Evolutionary conservation across 345 rosid genomes (phyloP).

Genomic region (Citrus glauca): DNA sequence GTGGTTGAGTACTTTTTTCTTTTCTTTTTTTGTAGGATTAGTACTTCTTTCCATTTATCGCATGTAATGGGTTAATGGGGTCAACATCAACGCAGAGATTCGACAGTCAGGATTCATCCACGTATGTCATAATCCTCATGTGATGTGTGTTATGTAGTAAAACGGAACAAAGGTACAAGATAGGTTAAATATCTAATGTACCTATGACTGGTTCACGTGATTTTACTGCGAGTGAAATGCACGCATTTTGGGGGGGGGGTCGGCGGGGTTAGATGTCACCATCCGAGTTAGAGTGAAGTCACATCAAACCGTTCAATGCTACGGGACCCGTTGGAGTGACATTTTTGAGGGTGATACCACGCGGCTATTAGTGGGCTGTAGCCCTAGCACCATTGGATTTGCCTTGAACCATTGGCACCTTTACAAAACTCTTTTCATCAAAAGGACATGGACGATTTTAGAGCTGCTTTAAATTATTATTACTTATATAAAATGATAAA

Average conservation of each 20-base stretch:
- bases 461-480: too few relatives aligned
- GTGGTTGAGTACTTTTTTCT: too few relatives aligned
- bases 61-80: background rate
- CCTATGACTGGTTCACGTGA: background rate
- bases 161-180: background rate
- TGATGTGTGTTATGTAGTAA: background rate
- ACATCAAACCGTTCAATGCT: background rate
- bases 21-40: too few relatives aligned
- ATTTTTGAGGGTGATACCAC: background rate
- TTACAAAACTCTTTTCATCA: too few relatives aligned
- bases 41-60: background rate
- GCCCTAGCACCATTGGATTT: too few relatives aligned
- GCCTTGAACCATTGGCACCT: too few relatives aligned
- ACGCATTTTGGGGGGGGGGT: background rate
- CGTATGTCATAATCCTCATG: background rate
- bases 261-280: background rate
- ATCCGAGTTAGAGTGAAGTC: background rate
- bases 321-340: background rate
- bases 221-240: constrained; percentile 1
- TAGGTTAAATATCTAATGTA: background rate
- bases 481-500: too few relatives aligned
- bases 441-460: too few relatives aligned
- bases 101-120: background rate
- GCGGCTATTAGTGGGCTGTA: background rate
- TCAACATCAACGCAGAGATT: background rate